These are phyloP conservation scores for Centrapalus pauciflorus DNA, from an alignment of 129 eudicot genomes.

Conservation along the genomic window DNA sequence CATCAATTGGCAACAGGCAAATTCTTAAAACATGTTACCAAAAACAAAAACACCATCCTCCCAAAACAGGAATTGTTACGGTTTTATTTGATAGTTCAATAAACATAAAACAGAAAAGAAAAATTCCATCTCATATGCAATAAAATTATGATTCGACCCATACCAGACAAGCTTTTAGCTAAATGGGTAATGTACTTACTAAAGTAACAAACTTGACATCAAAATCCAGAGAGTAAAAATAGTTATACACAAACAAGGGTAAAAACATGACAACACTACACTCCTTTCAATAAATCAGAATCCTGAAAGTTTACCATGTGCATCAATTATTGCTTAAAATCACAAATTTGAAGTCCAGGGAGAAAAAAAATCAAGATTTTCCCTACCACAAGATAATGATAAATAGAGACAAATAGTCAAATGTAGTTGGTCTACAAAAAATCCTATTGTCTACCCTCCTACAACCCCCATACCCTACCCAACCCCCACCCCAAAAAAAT, in stretches of 20 bases:
- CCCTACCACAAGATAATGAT: slow-evolving; percentile 22
- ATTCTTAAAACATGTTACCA: no score
- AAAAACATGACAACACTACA: slow-evolving; percentile 18
- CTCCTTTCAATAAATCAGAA: slow-evolving; percentile 18
- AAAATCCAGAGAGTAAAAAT: slow-evolving; percentile 11
- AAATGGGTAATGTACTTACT: slow-evolving; percentile 15
- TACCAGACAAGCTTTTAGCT: slow-evolving; percentile 19
- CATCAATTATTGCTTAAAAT: slow-evolving; percentile 20
- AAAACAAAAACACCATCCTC: not conserved
- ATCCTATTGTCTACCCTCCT: not conserved
- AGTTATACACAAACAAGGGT: slow-evolving; percentile 7
- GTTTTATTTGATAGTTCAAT: not conserved
- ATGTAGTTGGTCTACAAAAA: slow-evolving; percentile 8
- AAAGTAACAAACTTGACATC: slow-evolving; percentile 13
- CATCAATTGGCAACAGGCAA: no score
- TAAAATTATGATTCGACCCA: slow-evolving; percentile 3
- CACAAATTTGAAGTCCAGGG: slow-evolving; percentile 1
- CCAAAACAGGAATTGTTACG: not conserved
- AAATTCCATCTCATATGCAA: not conserved
- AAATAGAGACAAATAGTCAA: slow-evolving; percentile 14
- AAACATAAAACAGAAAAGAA: not conserved
- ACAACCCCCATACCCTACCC: no score
- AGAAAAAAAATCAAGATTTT: not conserved
- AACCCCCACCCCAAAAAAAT: no score
- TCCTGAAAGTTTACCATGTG: slow-evolving; percentile 19